Base-by-base conservation (phyloP, 768 basidiomycete species). In the Boletus reticuloceps region DNA sequence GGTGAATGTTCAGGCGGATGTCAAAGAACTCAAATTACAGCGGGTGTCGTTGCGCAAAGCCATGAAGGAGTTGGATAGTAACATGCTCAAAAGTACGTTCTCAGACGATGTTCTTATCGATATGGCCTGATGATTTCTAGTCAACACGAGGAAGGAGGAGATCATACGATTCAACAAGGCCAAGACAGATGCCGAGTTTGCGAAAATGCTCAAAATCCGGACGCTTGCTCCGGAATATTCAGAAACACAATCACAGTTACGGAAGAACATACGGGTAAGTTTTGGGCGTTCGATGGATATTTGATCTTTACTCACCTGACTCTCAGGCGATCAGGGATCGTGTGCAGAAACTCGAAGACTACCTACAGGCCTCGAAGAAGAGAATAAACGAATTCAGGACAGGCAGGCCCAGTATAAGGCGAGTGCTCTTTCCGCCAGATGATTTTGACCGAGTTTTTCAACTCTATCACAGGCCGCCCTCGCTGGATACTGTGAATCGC, bases 191-290 rank as follows among this genome's bases (percentile, higher is more conserved):
- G 79, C 83, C 4, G 88, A 88, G 51, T 91, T 95, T 68, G 81
- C 84, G 11, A 87, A 84, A 63, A 82, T 88, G 77, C 72, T 91
- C 50, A 85, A 82, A 64, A 75, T 83, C 4, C 79, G 89, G 45
- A 85, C 87, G n/a, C 72, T 94, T n/a, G 88, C 88, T 13, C 93
- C 96, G 0, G 93, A 98, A 64, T 88, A 94, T 64, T 77, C 85
- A 14, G 93, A 95, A 66, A 87, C 83, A 1, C 94, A 95, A 66
- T 82, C 78, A 2, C 83, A 86, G 51, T 73, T 98, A 27, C 79
- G 93, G 32, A 82, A 85, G 60, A 77, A 79, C 58, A 83, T 91
- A 37, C 76, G 87, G 66, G 94, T 92, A 60, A 41, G 83, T 72
- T 39, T 19, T 29, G 14, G 50, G 16, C 17, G 32, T 44, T 48